phyloP scores from a whole-genome alignment of 23 red algal species.

The Chondrus crispus region DNA sequence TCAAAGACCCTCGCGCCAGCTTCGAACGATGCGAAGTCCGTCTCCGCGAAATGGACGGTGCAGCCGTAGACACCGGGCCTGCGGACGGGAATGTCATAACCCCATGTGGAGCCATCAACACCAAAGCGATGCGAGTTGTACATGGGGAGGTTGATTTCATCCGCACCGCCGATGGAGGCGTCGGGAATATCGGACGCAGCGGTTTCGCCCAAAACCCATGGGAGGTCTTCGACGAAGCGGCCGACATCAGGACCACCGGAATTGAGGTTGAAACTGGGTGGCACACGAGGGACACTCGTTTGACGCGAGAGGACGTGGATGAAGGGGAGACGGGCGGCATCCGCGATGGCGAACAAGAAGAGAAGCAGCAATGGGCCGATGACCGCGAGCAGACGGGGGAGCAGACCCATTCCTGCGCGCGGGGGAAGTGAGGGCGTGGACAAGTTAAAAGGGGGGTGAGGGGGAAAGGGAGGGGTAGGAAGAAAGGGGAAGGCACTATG shows the following conservation, averaged over 20 bases:
- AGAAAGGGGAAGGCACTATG: neutral
- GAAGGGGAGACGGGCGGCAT: neutral
- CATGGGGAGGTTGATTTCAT: neutral
- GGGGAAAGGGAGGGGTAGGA: neutral
- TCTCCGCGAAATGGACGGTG: slow-evolving; percentile 44
- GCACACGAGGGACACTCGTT: neutral
- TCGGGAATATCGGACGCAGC: slow-evolving; percentile 11
- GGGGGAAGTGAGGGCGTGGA: neutral
- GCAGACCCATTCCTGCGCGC: neutral
- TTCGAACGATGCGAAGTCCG: neutral
- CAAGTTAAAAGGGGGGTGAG: neutral
- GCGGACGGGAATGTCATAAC: slow-evolving; percentile 39
- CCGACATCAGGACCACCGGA: slow-evolving; percentile 43
- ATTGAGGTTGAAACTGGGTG: slow-evolving; percentile 40
- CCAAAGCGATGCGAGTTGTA: slow-evolving; percentile 59
- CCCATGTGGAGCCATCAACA: slow-evolving; percentile 32
- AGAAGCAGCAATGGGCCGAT: neutral
- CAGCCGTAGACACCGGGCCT: slow-evolving; percentile 37
- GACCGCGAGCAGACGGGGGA: neutral
- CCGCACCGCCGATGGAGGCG: slow-evolving; percentile 17
- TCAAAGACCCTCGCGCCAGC: slow-evolving; percentile 28
- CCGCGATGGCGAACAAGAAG: neutral
- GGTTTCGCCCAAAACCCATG: slow-evolving; percentile 34
- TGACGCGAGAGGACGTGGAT: neutral
- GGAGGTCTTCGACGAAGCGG: slow-evolving; percentile 36